phyloP scores from a whole-genome alignment of 2,329 filamentous ascomycete species.

The Colletotrichum eremochloae region DNA sequence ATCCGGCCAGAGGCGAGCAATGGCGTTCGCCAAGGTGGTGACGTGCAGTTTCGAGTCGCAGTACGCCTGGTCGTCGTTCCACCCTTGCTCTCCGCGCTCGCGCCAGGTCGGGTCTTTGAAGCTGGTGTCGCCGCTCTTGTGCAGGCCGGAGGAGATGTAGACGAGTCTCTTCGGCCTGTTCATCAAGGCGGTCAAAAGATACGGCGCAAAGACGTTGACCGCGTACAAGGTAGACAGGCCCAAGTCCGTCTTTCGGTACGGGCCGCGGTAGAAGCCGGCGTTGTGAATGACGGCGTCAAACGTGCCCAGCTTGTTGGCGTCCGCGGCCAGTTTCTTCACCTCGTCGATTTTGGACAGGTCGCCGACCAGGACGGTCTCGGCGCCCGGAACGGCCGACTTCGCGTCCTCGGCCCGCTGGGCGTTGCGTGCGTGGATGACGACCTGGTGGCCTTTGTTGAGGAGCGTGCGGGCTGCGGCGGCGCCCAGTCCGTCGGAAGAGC shows the following conservation, averaged over 20 bases:
- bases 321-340: slow-evolving; percentile 63
- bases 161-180: slow-evolving; percentile 62
- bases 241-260: slow-evolving; percentile 48
- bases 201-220: slow-evolving; percentile 70
- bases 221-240: slow-evolving; percentile 62
- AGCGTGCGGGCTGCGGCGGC: slow-evolving; percentile 64
- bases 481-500: slow-evolving; percentile 70
- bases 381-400: slow-evolving; percentile 60
- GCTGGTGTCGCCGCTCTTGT: slow-evolving; percentile 60
- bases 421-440: slow-evolving; percentile 70
- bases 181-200: slow-evolving; percentile 66
- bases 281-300: slow-evolving; percentile 72
- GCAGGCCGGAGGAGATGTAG: slow-evolving; percentile 65
- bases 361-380: slow-evolving; percentile 63
- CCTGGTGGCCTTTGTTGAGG: slow-evolving; percentile 64
- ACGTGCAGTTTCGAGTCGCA: slow-evolving; percentile 69
- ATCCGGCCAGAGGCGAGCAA: slow-evolving; percentile 58
- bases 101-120: slow-evolving; percentile 53
- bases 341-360: slow-evolving; percentile 66
- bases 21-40: slow-evolving; percentile 67
- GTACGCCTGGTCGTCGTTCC: slow-evolving; percentile 55
- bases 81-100: slow-evolving; percentile 53
- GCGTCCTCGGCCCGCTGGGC: slow-evolving; percentile 65
- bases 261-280: slow-evolving; percentile 63
- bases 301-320: slow-evolving; percentile 62